Evolutionary conservation across 2,329 filamentous ascomycete species (phyloP), one percentile per base, ranked within the genome.

Genomic region (Pyrenophora tritici-repentis): DNA sequence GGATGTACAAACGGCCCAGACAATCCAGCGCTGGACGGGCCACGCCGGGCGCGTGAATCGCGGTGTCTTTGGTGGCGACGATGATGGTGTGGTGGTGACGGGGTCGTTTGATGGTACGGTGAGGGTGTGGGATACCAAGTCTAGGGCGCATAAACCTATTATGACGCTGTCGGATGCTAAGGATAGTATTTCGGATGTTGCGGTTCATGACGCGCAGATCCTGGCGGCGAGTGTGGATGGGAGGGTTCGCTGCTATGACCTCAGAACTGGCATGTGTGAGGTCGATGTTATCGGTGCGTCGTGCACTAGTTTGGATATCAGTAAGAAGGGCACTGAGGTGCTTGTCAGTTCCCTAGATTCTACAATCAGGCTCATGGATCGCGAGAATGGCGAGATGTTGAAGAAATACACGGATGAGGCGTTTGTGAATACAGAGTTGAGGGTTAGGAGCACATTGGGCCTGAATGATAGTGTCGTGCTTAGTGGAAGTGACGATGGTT

Each of bases 1-100:
- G 94, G 94, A 99, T 74, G 94, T 97, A 0, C 81, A 87, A 39
- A 88, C 86, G 2, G 91, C 89, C 14, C 81, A 84, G 62, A 96
- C 93, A 3, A 77, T 89, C 20, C 83, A 90, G 17, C 83, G 94
- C 22, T 94, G 93, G 73, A 59, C 81, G 34, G 88, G 87, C 0
- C 90, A 94, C 74, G 81, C 80, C 2, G 84, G 85, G 37, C 80
- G 91, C 26, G 81, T 97, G 47, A 95, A 97, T 71, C 82, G 85
- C 38, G 89, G 93, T 3, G 79, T 82, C 2, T 95, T 95, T 70
- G 91, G 84, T 0, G 92, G 91, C 10, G 86, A 87, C 2, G 88
- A 78, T 4, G 91, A 93, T 70, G 80, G 79, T 1, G 80, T 97
- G 1, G 77, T 96, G 34, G 82, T 90, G 3, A 89, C 83, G 61